Evolutionary conservation across 164 flowering plant genomes (phyloP).

Genomic region (Kalanchoe fedtschenkoi): DNA sequence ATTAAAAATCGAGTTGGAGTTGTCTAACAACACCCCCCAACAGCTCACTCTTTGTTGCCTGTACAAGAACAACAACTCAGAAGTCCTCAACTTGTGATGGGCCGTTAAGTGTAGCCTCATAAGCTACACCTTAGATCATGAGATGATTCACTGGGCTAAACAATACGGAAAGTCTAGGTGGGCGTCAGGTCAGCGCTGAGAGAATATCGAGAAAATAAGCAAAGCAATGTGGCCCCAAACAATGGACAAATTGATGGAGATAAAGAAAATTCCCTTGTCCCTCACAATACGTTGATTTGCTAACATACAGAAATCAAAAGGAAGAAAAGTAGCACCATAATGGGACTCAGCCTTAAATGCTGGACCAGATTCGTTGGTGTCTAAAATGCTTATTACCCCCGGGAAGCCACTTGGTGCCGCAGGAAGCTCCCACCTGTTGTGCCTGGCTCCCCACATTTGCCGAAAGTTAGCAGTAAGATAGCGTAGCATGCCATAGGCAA

Average conservation of each 20-base stretch:
- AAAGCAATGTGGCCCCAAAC: background rate
- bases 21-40: too few relatives aligned
- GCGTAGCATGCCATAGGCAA: too few relatives aligned
- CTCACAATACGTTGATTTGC: background rate
- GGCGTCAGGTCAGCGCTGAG: background rate
- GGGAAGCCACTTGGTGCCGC: background rate
- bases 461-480: background rate
- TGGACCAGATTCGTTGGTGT: background rate
- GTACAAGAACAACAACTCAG: too few relatives aligned
- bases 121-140: too few relatives aligned
- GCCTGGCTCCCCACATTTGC: background rate
- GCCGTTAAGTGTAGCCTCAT: too few relatives aligned
- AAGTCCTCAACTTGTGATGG: too few relatives aligned
- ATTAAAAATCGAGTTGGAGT: too few relatives aligned
- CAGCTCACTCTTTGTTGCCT: too few relatives aligned
- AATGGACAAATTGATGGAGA: background rate
- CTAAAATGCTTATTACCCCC: background rate
- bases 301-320: slow-evolving; percentile 3
- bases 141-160: too few relatives aligned
- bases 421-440: slow-evolving; percentile 1
- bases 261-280: background rate
- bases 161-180: too few relatives aligned
- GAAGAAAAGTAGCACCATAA: background rate
- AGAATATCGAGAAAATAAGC: background rate
- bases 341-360: background rate